Evolutionary conservation across 495 filamentous ascomycete species (phyloP).

Genomic region (Collariella sp.): DNA sequence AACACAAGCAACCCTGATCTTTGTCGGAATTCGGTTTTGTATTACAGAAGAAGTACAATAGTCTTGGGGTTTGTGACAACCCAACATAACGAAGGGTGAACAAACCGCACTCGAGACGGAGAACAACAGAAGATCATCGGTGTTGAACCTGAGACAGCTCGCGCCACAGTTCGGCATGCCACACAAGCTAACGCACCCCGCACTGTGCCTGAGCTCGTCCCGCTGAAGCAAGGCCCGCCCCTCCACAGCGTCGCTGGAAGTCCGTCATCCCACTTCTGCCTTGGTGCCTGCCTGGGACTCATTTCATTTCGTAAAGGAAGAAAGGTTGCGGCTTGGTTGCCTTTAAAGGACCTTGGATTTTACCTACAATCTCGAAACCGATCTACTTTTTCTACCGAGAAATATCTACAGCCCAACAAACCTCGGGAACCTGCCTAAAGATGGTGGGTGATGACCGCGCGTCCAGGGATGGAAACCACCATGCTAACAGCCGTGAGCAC

Average conservation of each 20-base stretch:
- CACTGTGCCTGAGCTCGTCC: not conserved
- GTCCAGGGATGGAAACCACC: not conserved
- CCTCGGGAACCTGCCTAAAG: too few species aligned
- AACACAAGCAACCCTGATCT: not conserved
- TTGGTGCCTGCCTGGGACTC: not conserved
- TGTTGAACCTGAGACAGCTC: not conserved
- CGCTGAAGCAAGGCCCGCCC: not conserved
- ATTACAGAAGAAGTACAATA: too few species aligned
- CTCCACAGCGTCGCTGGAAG: not conserved
- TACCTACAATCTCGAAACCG: not conserved
- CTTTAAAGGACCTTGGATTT: too few species aligned
- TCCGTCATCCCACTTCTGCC: slow-evolving; percentile 7
- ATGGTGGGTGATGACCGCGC: too few species aligned
- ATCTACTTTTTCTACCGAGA: too few species aligned
- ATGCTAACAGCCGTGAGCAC: slow-evolving; percentile 13
- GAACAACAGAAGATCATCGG: too few species aligned
- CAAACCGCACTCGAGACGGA: too few species aligned
- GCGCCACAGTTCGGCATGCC: slow-evolving; percentile 11
- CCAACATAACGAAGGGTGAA: too few species aligned
- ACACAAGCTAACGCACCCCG: slow-evolving; percentile 7
- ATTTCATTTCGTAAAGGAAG: not conserved
- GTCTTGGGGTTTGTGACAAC: too few species aligned
- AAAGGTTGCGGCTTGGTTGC: too few species aligned
- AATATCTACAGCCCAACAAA: too few species aligned
- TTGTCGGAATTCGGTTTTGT: too few species aligned